phyloP scores from a whole-genome alignment of 768 basidiomycete genomes.

The Naematelia encephala region DNA sequence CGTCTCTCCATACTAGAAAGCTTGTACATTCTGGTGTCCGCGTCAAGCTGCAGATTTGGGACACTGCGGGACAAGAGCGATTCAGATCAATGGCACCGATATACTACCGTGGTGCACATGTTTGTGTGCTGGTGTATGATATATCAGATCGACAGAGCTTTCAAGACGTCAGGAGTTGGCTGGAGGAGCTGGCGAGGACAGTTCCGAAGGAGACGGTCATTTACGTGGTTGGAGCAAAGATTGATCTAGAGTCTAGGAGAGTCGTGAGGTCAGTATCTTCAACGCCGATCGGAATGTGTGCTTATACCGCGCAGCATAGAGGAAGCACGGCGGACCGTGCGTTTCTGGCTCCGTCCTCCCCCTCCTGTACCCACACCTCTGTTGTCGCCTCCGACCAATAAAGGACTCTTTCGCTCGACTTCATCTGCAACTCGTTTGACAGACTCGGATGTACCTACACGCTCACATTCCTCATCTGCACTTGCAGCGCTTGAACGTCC shows the following conservation, averaged over 20 bases:
- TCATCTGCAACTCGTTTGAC: conserved; percentile 10
- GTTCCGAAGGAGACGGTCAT: conserved; percentile 45
- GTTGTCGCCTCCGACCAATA: conserved; percentile 14
- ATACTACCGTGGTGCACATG: conserved; percentile 47
- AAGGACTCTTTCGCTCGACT: conserved; percentile 20
- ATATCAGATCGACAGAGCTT: conserved; percentile 40
- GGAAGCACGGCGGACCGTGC: conserved; percentile 27
- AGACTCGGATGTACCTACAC: conserved; percentile 1
- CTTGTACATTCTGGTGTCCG: conserved; percentile 39
- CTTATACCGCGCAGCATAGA: conserved; percentile 16
- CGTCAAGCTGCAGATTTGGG: conserved; percentile 48
- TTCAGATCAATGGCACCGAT: conserved; percentile 48
- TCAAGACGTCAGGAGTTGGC: conserved; percentile 40
- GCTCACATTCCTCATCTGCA: conserved; percentile 28
- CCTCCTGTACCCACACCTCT: conserved; percentile 8
- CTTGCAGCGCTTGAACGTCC: conserved; percentile 17
- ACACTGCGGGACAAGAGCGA: conserved; percentile 49
- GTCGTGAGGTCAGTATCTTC: conserved; percentile 27
- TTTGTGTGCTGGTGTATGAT: conserved; percentile 44
- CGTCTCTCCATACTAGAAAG: conserved; percentile 43
- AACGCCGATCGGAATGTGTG: background rate
- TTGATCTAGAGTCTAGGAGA: conserved; percentile 28
- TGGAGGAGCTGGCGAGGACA: conserved; percentile 40
- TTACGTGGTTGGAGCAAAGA: conserved; percentile 41
- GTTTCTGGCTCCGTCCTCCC: conserved; percentile 33